Evolutionary conservation across 177 flowering plant species (phyloP).

Genomic region (Tripterygium wilfordii): DNA sequence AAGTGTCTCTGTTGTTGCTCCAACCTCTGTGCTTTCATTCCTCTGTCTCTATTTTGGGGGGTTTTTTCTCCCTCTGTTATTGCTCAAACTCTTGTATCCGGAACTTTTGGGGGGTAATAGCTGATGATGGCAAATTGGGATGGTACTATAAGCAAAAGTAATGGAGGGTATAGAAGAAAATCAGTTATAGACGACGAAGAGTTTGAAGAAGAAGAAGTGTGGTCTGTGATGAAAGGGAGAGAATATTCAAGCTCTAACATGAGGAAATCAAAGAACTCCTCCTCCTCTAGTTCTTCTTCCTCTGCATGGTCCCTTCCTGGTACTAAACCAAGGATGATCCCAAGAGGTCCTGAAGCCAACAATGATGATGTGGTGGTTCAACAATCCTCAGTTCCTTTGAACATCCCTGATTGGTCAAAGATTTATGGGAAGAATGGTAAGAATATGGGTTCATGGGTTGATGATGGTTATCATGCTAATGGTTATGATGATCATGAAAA

Average conservation of each 20-base stretch:
- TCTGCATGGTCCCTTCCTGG: constrained; percentile 19
- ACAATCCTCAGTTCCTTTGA: constrained; percentile 40
- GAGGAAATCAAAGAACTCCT: constrained; percentile 7
- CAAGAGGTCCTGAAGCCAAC: not conserved
- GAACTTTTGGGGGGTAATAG: constrained; percentile 1
- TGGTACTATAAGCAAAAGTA: constrained; percentile 7
- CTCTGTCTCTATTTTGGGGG: constrained; percentile 4
- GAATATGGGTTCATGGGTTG: constrained; percentile 5
- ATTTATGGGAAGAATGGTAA: constrained; percentile 25
- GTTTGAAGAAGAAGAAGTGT: constrained; percentile 70
- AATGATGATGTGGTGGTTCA: constrained; percentile 13
- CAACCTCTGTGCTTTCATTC: too few relatives aligned
- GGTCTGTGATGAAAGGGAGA: constrained; percentile 32
- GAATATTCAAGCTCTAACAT: constrained; percentile 10
- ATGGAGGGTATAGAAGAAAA: constrained; percentile 7
- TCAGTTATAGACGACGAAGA: constrained; percentile 34
- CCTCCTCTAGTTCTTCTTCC: constrained; percentile 14
- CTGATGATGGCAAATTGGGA: constrained; percentile 28
- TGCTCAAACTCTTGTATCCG: too few relatives aligned
- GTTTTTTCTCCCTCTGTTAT: too few relatives aligned
- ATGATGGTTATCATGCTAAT: not conserved
- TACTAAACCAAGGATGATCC: constrained; percentile 20
- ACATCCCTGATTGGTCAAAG: constrained; percentile 50
- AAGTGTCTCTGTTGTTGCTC: too few relatives aligned
- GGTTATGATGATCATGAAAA: constrained; percentile 2